These are phyloP conservation scores for Saccharomyces hybrid DNA, from an alignment of 1,139 yeast species.

Conservation along the genomic window DNA sequence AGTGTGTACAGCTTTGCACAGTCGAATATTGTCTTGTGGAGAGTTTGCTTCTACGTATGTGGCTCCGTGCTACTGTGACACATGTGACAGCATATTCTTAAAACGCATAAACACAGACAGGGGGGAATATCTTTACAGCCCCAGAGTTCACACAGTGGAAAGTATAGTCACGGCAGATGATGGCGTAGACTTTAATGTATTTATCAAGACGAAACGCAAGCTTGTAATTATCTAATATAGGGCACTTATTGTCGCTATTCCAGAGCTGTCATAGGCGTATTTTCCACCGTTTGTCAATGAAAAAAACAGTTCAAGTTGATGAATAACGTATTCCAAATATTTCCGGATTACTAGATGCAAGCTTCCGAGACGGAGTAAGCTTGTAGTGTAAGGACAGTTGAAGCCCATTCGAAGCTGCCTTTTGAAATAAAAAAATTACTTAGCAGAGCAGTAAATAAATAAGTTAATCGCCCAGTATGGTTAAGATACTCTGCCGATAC, in stretches of 20 bases:
- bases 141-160: neutral
- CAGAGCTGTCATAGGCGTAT: no score
- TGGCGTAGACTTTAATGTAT: no score
- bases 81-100: neutral
- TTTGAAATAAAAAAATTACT: neutral
- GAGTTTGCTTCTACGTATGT: neutral
- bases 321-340: no score
- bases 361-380: no score
- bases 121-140: neutral
- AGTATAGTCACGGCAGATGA: neutral
- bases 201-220: no score
- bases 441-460: neutral
- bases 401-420: neutral
- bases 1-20: neutral
- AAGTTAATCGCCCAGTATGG: neutral
- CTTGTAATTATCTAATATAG: no score
- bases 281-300: no score
- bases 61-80: neutral
- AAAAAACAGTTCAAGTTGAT: no score
- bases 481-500: neutral
- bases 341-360: no score
- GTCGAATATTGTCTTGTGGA: neutral
- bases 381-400: no score
- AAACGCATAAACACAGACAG: neutral
- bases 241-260: no score